Conservation (phyloP, 805 yeast species). For the Candida anglica region DNA sequence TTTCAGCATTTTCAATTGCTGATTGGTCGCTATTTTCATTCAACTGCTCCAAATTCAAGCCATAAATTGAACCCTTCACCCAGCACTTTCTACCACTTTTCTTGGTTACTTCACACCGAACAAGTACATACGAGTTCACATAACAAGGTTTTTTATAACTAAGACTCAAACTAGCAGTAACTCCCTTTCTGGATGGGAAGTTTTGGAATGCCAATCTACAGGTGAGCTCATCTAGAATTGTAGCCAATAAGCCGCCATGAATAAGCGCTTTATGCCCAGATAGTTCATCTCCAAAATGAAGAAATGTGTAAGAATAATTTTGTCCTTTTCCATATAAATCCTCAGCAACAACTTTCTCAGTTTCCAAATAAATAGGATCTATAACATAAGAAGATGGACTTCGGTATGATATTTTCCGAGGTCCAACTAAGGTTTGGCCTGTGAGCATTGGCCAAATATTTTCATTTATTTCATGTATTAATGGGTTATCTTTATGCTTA, state of each 20-base stretch:
- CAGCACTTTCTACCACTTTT: conserved; percentile 37
- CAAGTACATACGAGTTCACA: conserved; percentile 26
- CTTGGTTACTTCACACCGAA: conserved; percentile 27
- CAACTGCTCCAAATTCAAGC: conserved; percentile 15
- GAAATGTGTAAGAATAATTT: conserved; percentile 34
- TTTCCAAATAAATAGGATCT: conserved; percentile 23
- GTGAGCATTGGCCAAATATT: conserved; percentile 32
- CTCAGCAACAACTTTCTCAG: conserved; percentile 6
- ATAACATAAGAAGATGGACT: conserved; percentile 29
- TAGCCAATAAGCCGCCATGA: conserved; percentile 43
- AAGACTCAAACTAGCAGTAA: conserved; percentile 41
- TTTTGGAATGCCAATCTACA: conserved; percentile 41
- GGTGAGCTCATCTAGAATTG: conserved; percentile 39
- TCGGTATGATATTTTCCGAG: conserved; percentile 29
- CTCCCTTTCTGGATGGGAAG: conserved; percentile 35
- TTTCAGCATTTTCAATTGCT: conserved; percentile 16
- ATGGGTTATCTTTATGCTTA: conserved; percentile 9
- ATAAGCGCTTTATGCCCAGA: conserved; percentile 39
- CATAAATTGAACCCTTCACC: conserved; percentile 32
- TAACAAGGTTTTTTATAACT: conserved; percentile 35
- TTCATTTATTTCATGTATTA: conserved; percentile 15
- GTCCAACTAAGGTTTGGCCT: conserved; percentile 30
- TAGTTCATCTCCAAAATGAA: conserved; percentile 33
- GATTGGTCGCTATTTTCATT: conserved; percentile 5
- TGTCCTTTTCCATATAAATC: conserved; percentile 19